phyloP scores from a whole-genome alignment of 495 filamentous ascomycete species.

The Hypoxylon perforatum region DNA sequence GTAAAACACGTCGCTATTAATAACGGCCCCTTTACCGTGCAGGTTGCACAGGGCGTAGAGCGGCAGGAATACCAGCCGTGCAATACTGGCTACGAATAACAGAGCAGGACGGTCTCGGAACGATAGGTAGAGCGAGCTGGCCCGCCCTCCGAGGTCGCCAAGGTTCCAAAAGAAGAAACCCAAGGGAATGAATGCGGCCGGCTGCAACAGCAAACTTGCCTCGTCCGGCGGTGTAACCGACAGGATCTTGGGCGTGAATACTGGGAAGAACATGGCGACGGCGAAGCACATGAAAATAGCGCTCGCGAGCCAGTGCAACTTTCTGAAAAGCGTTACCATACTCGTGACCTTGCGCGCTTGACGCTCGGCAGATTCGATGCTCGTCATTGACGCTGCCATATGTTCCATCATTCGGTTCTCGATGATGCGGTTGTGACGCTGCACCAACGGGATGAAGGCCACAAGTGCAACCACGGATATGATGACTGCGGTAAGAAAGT shows the following conservation, averaged over 20 bases:
- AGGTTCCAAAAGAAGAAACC: constrained; percentile 94
- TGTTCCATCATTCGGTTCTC: constrained; percentile 52
- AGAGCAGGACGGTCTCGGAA: constrained; percentile 69
- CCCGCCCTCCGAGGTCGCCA: constrained; percentile 82
- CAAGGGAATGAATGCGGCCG: constrained; percentile 85
- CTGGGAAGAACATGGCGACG: constrained; percentile 93
- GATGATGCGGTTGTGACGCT: constrained; percentile 55
- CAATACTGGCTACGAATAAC: constrained; percentile 72
- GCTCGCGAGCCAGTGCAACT: constrained; percentile 75
- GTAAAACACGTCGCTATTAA: constrained; percentile 88
- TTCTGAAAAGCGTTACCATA: constrained; percentile 73
- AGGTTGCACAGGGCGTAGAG: constrained; percentile 92
- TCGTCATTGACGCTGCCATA: constrained; percentile 54
- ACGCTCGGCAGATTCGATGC: constrained; percentile 59
- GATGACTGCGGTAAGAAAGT: constrained; percentile 88
- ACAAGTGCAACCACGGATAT: constrained; percentile 69
- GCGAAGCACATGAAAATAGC: constrained; percentile 82
- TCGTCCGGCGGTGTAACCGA: constrained; percentile 69
- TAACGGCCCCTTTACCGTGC: constrained; percentile 71
- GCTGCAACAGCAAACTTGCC: constrained; percentile 68
- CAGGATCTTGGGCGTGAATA: constrained; percentile 85
- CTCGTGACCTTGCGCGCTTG: constrained; percentile 67
- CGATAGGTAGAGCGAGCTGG: constrained; percentile 70
- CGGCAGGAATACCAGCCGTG: constrained; percentile 77
- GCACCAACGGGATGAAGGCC: constrained; percentile 61